Evolutionary conservation across 2,329 filamentous ascomycete species (phyloP).

Genomic region (Hypoxylon sp.): DNA sequence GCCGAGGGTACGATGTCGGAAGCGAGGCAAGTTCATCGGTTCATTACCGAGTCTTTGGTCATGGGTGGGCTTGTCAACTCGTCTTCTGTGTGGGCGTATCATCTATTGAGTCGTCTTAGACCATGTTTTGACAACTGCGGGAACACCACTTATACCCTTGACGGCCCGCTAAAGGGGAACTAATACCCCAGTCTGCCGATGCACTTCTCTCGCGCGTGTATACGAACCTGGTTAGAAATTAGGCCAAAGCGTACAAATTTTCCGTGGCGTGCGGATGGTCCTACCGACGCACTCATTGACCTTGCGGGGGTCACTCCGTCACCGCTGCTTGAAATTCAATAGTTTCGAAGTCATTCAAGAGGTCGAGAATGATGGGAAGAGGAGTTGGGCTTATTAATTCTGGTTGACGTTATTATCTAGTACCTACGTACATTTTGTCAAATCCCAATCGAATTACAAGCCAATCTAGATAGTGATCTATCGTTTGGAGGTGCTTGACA

Average conservation of each 20-base stretch:
- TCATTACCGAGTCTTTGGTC: slow-evolving; percentile 13
- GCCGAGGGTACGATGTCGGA: slow-evolving; percentile 10
- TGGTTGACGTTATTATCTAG: slow-evolving; percentile 5
- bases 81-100: slow-evolving; percentile 19
- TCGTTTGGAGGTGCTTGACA: background rate
- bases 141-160: slow-evolving; percentile 36
- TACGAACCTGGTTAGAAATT: slow-evolving; percentile 26
- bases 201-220: slow-evolving; percentile 22
- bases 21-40: slow-evolving; percentile 20
- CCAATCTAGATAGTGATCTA: background rate
- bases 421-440: background rate
- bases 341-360: slow-evolving; percentile 6
- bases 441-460: background rate
- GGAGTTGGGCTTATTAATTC: background rate
- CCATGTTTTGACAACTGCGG: slow-evolving; percentile 23
- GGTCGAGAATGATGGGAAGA: background rate
- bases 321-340: slow-evolving; percentile 27
- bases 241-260: slow-evolving; percentile 41
- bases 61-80: background rate
- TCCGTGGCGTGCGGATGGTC: slow-evolving; percentile 26
- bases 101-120: slow-evolving; percentile 19
- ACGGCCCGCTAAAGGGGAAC: slow-evolving; percentile 39
- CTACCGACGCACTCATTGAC: slow-evolving; percentile 8
- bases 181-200: slow-evolving; percentile 27
- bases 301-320: slow-evolving; percentile 18